These are phyloP conservation scores for Rhizopus microsporus DNA, from an alignment of 371 early-diverging fungal species.

Conservation along the genomic window DNA sequence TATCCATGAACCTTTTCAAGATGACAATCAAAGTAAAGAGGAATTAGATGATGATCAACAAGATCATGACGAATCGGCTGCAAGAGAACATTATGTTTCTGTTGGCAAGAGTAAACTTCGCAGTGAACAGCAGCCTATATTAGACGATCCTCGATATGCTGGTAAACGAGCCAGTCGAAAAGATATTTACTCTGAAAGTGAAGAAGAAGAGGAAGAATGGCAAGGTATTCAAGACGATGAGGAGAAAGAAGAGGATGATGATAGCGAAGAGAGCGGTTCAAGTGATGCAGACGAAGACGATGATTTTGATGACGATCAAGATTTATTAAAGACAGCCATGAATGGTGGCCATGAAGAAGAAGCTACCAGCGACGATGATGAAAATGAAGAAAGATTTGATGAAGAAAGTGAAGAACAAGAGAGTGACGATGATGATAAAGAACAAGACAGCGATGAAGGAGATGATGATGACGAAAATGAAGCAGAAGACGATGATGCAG, in stretches of 20 bases:
- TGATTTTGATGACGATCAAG: conserved; percentile 44
- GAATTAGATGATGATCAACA: conserved; percentile 53
- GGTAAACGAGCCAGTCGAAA: conserved; percentile 72
- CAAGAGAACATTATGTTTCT: conserved; percentile 69
- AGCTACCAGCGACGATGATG: conserved; percentile 21
- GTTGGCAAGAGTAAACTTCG: conserved; percentile 76
- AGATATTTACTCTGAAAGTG: conserved; percentile 55
- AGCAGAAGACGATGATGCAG: conserved; percentile 18
- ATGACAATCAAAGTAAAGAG: conserved; percentile 40
- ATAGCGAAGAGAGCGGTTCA: conserved; percentile 26
- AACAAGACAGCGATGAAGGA: conserved; percentile 23
- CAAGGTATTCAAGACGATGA: conserved; percentile 9
- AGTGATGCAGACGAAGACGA: conserved; percentile 8
- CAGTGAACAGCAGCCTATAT: conserved; percentile 55
- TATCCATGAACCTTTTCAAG: conserved; percentile 48
- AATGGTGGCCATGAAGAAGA: conserved; percentile 9
- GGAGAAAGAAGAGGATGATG: conserved; percentile 35
- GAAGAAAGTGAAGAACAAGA: conserved; percentile 22
- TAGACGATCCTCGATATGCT: conserved; percentile 79
- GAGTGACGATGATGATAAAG: conserved; percentile 26
- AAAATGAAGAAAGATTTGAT: conserved; percentile 14
- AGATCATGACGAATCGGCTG: conserved; percentile 43
- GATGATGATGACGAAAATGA: conserved; percentile 26
- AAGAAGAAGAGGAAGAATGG: conserved; percentile 37
- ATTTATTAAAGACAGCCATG: conserved; percentile 17